Conservation (phyloP, 192 early-diverging fungal species). For the Umbelopsis vinacea region DNA sequence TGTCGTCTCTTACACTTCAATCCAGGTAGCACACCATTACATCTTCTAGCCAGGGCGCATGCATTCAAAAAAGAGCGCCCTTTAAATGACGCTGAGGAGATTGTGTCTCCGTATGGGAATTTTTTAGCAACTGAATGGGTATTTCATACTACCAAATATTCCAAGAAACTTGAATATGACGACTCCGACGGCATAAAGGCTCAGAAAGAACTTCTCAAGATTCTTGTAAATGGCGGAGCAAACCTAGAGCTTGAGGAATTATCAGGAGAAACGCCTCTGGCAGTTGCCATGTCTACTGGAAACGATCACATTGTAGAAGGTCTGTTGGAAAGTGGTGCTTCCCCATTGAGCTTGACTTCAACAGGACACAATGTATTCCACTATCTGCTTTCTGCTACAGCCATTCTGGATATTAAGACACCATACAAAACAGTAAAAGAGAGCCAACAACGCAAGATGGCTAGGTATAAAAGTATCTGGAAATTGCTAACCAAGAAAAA, state of each 20-base stretch:
- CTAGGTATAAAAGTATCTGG: conserved; percentile 20
- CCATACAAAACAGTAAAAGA: conserved; percentile 4
- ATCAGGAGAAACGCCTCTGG: conserved; percentile 38
- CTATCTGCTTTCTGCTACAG: conserved; percentile 24
- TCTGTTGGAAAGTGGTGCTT: conserved; percentile 35
- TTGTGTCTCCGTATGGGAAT: background rate
- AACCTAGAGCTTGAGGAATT: conserved; percentile 22
- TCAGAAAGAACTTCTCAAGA: conserved; percentile 19
- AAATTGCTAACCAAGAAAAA: background rate
- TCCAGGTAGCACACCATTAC: background rate
- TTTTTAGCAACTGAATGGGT: background rate
- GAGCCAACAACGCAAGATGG: background rate
- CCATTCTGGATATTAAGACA: conserved; percentile 3
- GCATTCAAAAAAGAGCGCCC: background rate
- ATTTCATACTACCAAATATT: background rate
- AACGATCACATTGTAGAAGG: conserved; percentile 29
- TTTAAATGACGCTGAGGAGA: background rate
- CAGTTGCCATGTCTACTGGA: conserved; percentile 10
- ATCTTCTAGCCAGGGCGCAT: background rate
- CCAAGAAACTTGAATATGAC: conserved; percentile 6
- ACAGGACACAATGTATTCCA: conserved; percentile 38
- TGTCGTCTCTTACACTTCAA: background rate
- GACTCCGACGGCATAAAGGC: conserved; percentile 14
- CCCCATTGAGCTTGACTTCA: conserved; percentile 6
- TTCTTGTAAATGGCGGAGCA: conserved; percentile 26